Percentiles rank a stretch among this genome's conserved stretches.
phyloP scores from a whole-genome alignment of 2,329 filamentous ascomycete species.

The Diaporthe vexans region DNA sequence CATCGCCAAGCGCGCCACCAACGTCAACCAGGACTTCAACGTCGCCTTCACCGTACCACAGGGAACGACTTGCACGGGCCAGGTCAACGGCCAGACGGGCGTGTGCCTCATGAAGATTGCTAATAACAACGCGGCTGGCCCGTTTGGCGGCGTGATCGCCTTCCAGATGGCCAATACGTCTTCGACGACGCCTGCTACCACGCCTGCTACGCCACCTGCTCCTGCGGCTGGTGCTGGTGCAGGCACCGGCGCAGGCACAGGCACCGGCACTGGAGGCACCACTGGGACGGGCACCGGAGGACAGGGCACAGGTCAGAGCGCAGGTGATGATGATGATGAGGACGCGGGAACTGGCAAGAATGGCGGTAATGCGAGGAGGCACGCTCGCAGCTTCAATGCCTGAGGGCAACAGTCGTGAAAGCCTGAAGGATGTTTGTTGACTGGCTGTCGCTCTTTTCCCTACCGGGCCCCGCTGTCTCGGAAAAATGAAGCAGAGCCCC shows the following conservation, averaged over 20 bases:
- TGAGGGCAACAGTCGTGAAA: not conserved
- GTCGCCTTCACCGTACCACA: slow-evolving; percentile 37
- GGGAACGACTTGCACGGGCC: slow-evolving; percentile 43
- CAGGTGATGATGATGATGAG: not conserved
- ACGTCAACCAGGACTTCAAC: slow-evolving; percentile 41
- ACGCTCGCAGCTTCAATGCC: not conserved
- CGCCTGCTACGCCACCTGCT: not conserved
- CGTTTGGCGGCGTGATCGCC: slow-evolving; percentile 44
- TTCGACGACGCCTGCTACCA: not conserved
- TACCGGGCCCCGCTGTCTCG: not conserved
- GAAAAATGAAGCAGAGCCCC: too few species aligned
- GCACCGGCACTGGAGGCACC: not conserved
- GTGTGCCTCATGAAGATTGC: slow-evolving; percentile 45
- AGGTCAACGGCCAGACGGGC: slow-evolving; percentile 34
- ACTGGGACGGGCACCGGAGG: not conserved
- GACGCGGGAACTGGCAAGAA: not conserved
- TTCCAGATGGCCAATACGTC: slow-evolving; percentile 42
- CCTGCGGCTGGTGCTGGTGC: not conserved
- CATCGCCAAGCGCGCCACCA: slow-evolving; percentile 41
- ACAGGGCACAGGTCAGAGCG: not conserved
- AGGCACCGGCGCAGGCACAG: not conserved
- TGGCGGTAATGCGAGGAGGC: not conserved
- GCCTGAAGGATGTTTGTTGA: not conserved
- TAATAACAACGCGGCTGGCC: slow-evolving; percentile 43
- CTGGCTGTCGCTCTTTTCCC: slow-evolving; percentile 13